phyloP scores from a whole-genome alignment of 208 protist species.

The Wallacemonas collosoma region DNA sequence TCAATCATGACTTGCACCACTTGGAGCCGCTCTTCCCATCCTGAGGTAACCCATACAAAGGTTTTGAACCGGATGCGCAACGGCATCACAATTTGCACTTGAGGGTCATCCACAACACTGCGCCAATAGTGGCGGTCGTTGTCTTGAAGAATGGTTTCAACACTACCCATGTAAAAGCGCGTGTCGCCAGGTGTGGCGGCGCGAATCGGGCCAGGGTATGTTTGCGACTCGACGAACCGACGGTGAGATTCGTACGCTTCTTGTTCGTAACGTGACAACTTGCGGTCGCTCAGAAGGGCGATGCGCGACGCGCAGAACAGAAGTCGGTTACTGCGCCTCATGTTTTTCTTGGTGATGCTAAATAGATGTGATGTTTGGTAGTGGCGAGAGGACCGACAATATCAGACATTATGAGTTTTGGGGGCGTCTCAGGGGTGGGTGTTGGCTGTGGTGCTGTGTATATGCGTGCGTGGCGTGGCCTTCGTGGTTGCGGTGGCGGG shows the following conservation, averaged over 20 bases:
- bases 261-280: conserved; percentile 69
- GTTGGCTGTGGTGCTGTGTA: no score
- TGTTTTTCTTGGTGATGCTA: neutral
- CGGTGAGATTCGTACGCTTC: conserved; percentile 75
- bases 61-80: conserved; percentile 83
- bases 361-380: no score
- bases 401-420: no score
- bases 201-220: conserved; percentile 79
- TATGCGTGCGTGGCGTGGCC: no score
- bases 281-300: conserved; percentile 30
- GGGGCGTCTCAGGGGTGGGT: no score
- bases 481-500: no score
- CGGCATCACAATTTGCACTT: conserved; percentile 69
- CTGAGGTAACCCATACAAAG: conserved; percentile 77
- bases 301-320: conserved; percentile 14
- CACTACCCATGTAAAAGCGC: conserved; percentile 71
- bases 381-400: no score
- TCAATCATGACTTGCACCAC: conserved; percentile 77
- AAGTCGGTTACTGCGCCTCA: neutral
- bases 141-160: conserved; percentile 76
- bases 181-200: conserved; percentile 86
- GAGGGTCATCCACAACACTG: conserved; percentile 79
- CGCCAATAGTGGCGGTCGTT: conserved; percentile 90
- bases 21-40: conserved; percentile 81
- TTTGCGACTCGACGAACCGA: conserved; percentile 57